Evolutionary conservation across 805 yeast genomes (phyloP), one percentile per base, ranked within the genome.

Genomic region (Saccharomycopsis sp.): DNA sequence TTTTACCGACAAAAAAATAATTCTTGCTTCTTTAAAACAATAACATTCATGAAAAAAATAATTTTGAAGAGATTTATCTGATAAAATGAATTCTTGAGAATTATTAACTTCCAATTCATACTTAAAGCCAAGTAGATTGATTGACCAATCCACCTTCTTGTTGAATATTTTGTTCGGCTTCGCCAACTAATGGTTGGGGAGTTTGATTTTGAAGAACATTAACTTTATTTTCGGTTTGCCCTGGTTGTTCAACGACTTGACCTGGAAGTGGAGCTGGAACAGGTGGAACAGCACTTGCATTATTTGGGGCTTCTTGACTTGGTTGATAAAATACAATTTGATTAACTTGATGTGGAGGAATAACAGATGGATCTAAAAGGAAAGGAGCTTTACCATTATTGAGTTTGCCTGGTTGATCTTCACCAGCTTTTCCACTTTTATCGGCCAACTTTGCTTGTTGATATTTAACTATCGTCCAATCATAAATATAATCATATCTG

Each of bases 401-500:
- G 4, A 17, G 12, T 13, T 18, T 21, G 18, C 34, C 33, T 8
- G 26, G 26, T 6, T 31, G 21, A 21, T 37, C 31, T 13, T 38
- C 41, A 5, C 21, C 35, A 20, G 19, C 39, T 13, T 38, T 56
- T 58, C 44, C 64, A 71, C 42, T 63, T 67, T 47, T 70, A 52
- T 72, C 75, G 49, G 34, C 38, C 21, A 43, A 15, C 23, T 72
- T 72, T 49, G 74, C 73, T 52, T 72, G 66, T 50, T 72, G 81
- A 58, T 74, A 79, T 58, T 82, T 83, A 64, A 79, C 82, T 47
- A 87, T 74, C 21, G 96, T 89, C 98, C 98, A 89, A 63, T 89
- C 98, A 62, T 87, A 89, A 18, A 92, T 77, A 61, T 87, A 89
- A 63, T 89, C 97, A 60, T 88, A 89, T 52, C 80, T 77, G 60